Evolutionary conservation across 2,329 filamentous ascomycete genomes (phyloP).

Genomic region (Myrmaecium sp.): DNA sequence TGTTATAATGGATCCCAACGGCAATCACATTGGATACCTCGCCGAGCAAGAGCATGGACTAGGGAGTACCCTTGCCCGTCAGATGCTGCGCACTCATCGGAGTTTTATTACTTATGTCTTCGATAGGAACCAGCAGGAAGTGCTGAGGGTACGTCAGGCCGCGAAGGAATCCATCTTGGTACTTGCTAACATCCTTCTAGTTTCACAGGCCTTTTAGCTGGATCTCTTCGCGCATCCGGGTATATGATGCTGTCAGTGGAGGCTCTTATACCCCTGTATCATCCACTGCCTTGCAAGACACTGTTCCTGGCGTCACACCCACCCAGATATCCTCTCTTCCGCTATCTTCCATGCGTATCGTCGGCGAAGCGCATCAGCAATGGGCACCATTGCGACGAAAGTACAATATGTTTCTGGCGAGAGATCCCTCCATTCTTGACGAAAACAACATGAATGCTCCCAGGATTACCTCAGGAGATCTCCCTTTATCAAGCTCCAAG

Average conservation of each 20-base stretch:
- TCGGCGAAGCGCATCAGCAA: constrained; percentile 46
- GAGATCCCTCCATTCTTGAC: constrained; percentile 20
- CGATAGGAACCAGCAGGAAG: constrained; percentile 41
- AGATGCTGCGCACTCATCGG: constrained; percentile 44
- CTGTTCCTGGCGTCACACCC: constrained; percentile 25
- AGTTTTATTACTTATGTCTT: constrained; percentile 51
- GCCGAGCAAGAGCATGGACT: constrained; percentile 46
- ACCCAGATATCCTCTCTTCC: constrained; percentile 36
- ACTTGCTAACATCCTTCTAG: constrained; percentile 20
- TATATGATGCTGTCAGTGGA: constrained; percentile 17
- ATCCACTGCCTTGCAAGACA: constrained; percentile 12
- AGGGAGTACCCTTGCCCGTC: constrained; percentile 37
- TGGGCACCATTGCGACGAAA: constrained; percentile 46
- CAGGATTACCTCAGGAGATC: constrained; percentile 25
- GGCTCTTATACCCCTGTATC: too few species aligned
- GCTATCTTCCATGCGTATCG: constrained; percentile 42
- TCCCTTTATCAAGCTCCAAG: constrained; percentile 32
- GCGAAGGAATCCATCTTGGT: constrained; percentile 15
- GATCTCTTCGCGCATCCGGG: constrained; percentile 39
- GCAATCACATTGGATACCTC: constrained; percentile 46
- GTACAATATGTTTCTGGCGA: constrained; percentile 47
- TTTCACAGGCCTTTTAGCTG: constrained; percentile 48
- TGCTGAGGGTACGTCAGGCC: constrained; percentile 27
- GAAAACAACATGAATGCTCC: constrained; percentile 16
- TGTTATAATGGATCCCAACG: constrained; percentile 46